Evolutionary conservation across 2,329 filamentous ascomycete species (phyloP), one percentile per base, ranked within the genome.

Genomic region (Blastomyces emzantsi): DNA sequence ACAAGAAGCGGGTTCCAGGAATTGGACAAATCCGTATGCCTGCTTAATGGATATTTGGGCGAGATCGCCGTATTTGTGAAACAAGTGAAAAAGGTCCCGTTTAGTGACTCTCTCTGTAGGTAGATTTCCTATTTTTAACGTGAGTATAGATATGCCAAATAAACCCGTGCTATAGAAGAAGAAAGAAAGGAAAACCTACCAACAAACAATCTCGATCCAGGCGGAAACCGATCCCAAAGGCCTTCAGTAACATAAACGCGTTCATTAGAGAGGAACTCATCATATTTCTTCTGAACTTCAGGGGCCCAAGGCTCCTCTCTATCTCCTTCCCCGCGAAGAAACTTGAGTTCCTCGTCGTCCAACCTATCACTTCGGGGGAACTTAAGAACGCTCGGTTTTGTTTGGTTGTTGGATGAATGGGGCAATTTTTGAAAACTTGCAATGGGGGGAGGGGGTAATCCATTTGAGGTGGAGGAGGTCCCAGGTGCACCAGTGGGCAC

Each of bases 1-100:
- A 67, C 92, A 96, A 71, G 93, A 88, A 2, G 83, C 81, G 3
- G 87, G 79, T 39, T 90, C 87, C 68, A 96, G 83, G 68, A 95
- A 99, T 73, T 97, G 94, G 45, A 97, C 92, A 73, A 97, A 99
- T 1, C 94, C 94, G 76, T 96, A 97, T 1, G 92, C 92, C 68
- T 94, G 92, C 76, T 97, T 97, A 70, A 97, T 90, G 0, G 92
- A 96, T 65, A 97, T 94, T 74, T 99, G 94, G 1, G 92, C 93
- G 57, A 99, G 81, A 66, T 87, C 88, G 62, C 94, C 94, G 73
- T 91, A 92, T 64, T 83, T 84, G 72, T 92, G 87, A 73, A 99
- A 97, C 22, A 93, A 83, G 72, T 96, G 89, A 76, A 96, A 97
- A 9, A 97, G 86, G 75, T 97, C 92, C 68, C 89, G 86, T 77